Percentiles rank a stretch among this genome's conserved stretches.
phyloP scores from a whole-genome alignment of 1,284 basidiomycete genomes.

The Termitomyces sp. region DNA sequence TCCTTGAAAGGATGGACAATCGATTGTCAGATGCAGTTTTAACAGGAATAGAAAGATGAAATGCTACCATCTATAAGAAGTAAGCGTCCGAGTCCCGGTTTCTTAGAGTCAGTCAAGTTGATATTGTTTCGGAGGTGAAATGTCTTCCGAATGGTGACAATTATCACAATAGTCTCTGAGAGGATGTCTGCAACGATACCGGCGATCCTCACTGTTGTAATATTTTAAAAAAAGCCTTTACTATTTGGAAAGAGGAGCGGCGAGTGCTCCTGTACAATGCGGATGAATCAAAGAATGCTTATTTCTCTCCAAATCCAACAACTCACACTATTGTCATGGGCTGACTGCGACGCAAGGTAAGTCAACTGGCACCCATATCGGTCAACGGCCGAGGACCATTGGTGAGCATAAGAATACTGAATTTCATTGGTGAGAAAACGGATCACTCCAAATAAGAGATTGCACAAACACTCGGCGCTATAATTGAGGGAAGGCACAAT shows the following conservation, averaged over 20 bases:
- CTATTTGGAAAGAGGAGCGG: neutral
- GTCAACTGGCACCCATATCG: slow-evolving; percentile 12
- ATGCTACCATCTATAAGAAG: slow-evolving; percentile 10
- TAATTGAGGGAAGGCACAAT: slow-evolving; percentile 9
- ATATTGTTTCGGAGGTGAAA: slow-evolving; percentile 10
- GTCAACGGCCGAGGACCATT: slow-evolving; percentile 8
- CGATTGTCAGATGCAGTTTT: neutral
- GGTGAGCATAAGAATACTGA: slow-evolving; percentile 10
- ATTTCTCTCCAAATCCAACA: neutral
- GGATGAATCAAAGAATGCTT: neutral
- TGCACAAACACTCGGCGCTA: slow-evolving; percentile 7
- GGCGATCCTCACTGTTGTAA: slow-evolving; percentile 5
- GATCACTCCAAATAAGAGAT: neutral
- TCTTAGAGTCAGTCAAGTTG: slow-evolving; percentile 4
- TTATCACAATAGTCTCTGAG: slow-evolving; percentile 11
- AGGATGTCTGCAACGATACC: slow-evolving; percentile 10
- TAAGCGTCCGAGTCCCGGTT: slow-evolving; percentile 6
- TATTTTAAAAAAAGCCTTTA: neutral
- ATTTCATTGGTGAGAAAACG: neutral
- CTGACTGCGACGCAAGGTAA: slow-evolving; percentile 5
- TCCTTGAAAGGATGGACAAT: neutral
- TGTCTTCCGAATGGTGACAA: slow-evolving; percentile 11
- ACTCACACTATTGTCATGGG: slow-evolving; percentile 9
- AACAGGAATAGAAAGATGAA: neutral
- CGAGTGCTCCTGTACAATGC: neutral